Conservation (phyloP, 129 eudicot genomes). For the Saussurea involucrata region DNA sequence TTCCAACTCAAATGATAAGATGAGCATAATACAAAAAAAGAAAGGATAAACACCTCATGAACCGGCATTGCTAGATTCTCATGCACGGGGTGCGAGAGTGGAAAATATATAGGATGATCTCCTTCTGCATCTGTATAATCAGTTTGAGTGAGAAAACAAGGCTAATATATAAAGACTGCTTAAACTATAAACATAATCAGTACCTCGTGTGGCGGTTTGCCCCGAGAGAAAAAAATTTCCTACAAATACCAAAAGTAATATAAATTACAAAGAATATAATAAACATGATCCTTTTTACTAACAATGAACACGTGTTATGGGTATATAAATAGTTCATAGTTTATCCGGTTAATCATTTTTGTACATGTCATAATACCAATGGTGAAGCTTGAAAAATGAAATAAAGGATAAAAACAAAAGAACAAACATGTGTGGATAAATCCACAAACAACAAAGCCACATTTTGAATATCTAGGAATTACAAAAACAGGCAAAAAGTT, state of each 20-base stretch:
- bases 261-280: background rate
- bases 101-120: slow-evolving; percentile 57
- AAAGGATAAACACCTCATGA: slow-evolving; percentile 40
- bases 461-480: background rate
- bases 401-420: background rate
- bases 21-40: background rate
- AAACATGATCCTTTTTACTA: background rate
- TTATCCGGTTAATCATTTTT: background rate
- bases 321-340: background rate
- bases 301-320: background rate
- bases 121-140: slow-evolving; percentile 40
- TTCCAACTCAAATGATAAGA: background rate
- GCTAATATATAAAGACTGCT: background rate
- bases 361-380: background rate
- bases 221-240: slow-evolving; percentile 45
- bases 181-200: background rate
- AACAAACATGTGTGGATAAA: background rate
- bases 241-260: slow-evolving; percentile 20
- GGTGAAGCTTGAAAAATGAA: background rate
- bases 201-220: slow-evolving; percentile 42
- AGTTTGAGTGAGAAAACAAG: background rate
- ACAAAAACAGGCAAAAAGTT: background rate
- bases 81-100: slow-evolving; percentile 59
- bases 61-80: slow-evolving; percentile 48
- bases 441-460: background rate